These are phyloP conservation scores for Durio zibethinus DNA, from an alignment of 345 rosid species.

Conservation along the genomic window DNA sequence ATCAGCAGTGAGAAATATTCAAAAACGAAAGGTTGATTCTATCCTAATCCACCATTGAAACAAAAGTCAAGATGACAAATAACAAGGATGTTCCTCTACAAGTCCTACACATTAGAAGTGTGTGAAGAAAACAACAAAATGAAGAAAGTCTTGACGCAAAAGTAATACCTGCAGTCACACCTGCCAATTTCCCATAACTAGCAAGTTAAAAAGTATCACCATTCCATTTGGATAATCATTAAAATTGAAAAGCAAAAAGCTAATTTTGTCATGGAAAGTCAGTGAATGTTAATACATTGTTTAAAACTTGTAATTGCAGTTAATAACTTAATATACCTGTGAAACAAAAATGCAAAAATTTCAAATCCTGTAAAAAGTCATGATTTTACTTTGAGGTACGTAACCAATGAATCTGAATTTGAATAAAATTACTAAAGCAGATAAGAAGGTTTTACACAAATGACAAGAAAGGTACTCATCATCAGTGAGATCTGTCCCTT, in stretches of 20 bases:
- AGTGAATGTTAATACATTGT: neutral
- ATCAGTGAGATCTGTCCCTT: slow-evolving; percentile 57
- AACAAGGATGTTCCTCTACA: neutral
- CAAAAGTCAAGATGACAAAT: neutral
- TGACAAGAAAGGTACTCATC: slow-evolving; percentile 68
- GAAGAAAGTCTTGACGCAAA: neutral
- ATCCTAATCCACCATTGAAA: neutral
- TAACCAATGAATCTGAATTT: neutral
- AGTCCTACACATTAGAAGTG: neutral
- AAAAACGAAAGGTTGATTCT: neutral
- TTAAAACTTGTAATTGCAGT: neutral
- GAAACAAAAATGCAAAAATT: neutral
- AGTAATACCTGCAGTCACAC: slow-evolving; percentile 81
- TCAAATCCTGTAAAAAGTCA: neutral
- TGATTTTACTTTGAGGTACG: neutral
- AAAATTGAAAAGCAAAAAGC: slow-evolving; percentile 83
- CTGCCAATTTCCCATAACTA: slow-evolving; percentile 95
- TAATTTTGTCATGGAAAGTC: slow-evolving; percentile 50
- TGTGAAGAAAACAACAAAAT: neutral
- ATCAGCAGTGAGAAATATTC: neutral
- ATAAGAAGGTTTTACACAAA: slow-evolving; percentile 9
- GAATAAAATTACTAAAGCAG: neutral
- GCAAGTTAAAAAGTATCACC: slow-evolving; percentile 91
- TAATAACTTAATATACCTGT: neutral
- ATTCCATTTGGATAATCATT: slow-evolving; percentile 98